phyloP scores from a whole-genome alignment of 148 eudicot species.

The Rhododendron mucronatum region DNA sequence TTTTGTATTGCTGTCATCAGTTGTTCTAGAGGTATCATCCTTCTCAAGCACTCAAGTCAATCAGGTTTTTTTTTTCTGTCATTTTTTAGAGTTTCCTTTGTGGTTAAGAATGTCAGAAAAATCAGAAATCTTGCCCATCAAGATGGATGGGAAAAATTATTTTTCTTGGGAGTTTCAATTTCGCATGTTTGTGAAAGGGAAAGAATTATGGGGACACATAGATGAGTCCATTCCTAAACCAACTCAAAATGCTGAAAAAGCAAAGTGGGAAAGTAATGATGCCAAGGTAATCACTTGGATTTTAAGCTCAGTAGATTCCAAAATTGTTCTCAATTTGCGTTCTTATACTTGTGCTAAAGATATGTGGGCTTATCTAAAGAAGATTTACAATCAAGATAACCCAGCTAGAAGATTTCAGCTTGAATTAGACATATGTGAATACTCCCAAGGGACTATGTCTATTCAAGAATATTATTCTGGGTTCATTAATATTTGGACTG shows the following conservation, averaged over 20 bases:
- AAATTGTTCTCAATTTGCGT: background rate
- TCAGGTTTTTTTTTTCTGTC: background rate
- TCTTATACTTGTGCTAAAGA: background rate
- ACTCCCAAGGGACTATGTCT: background rate
- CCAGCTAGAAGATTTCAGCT: background rate
- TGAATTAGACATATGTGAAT: background rate
- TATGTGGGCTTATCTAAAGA: background rate
- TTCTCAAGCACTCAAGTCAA: background rate
- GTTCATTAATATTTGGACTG: too few species aligned
- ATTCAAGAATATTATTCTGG: too few species aligned
- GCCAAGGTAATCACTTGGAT: background rate
- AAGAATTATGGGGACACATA: background rate
- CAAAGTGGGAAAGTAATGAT: background rate
- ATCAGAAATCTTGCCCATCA: background rate
- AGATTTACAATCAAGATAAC: background rate
- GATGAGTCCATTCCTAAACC: background rate
- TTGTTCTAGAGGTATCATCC: background rate
- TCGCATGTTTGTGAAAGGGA: background rate
- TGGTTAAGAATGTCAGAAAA: background rate
- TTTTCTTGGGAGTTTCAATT: background rate
- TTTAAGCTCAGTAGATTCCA: background rate
- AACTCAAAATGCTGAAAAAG: background rate
- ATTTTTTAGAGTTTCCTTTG: background rate
- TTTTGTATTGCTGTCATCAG: too few species aligned
- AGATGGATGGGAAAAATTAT: background rate